Conservation (phyloP, 371 early-diverging fungal genomes). For the Zychaea mexicana region DNA sequence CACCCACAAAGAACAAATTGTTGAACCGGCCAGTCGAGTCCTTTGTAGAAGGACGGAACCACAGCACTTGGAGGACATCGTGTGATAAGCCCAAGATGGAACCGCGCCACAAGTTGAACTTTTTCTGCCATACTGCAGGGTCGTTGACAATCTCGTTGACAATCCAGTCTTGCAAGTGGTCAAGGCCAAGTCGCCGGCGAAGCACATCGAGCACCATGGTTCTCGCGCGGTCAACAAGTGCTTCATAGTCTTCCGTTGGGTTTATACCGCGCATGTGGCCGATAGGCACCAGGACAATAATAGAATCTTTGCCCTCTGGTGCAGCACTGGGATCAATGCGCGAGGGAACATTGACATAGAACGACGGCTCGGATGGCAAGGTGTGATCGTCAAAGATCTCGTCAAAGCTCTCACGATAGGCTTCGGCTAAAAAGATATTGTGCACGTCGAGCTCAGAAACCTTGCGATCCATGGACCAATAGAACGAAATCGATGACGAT, state of each 20-base stretch:
- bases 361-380: constrained; percentile 55
- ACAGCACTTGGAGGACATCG: constrained; percentile 57
- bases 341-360: constrained; percentile 68
- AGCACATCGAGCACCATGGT: constrained; percentile 48
- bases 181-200: constrained; percentile 36
- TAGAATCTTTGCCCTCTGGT: constrained; percentile 51
- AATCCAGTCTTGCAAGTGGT: constrained; percentile 45
- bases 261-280: constrained; percentile 45
- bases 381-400: constrained; percentile 53
- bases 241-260: constrained; percentile 29
- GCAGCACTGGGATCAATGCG: constrained; percentile 61
- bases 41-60: constrained; percentile 61
- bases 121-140: constrained; percentile 59
- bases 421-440: constrained; percentile 65
- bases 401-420: constrained; percentile 62
- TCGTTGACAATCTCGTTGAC: constrained; percentile 60
- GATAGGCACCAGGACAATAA: constrained; percentile 64
- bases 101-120: constrained; percentile 65
- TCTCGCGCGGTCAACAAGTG: constrained; percentile 46
- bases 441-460: constrained; percentile 58
- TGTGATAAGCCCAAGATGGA: constrained; percentile 65
- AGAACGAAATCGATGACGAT: constrained; percentile 63
- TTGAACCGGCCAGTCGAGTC: constrained; percentile 52
- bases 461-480: constrained; percentile 59
- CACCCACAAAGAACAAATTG: constrained; percentile 70